Evolutionary conservation across 2,329 filamentous ascomycete species (phyloP).

Genomic region (Stagonosporopsis tanaceti): DNA sequence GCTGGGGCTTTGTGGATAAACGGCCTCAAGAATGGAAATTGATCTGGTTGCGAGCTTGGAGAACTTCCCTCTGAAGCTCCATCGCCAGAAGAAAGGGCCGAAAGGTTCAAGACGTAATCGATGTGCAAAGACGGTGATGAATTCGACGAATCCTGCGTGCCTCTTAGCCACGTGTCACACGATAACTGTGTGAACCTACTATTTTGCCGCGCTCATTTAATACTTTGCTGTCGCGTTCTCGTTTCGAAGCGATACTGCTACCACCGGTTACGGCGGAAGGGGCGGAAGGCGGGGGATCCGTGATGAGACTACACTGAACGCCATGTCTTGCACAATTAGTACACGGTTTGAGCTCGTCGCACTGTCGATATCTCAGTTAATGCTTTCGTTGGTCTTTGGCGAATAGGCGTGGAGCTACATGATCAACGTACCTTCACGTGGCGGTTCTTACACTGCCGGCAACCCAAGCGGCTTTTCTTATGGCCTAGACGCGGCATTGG

Average conservation of each 20-base stretch:
- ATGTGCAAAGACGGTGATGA: conserved; percentile 30
- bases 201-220: conserved; percentile 23
- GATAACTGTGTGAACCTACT: conserved; percentile 20
- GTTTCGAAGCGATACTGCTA: conserved; percentile 22
- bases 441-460: conserved; percentile 48
- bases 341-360: conserved; percentile 50
- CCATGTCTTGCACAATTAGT: conserved; percentile 49
- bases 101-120: conserved; percentile 35
- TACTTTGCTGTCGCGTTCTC: conserved; percentile 22
- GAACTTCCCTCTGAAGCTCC: conserved; percentile 34
- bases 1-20: conserved; percentile 37
- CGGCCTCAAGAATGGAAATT: conserved; percentile 43
- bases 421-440: conserved; percentile 47
- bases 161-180: conserved; percentile 1
- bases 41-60: conserved; percentile 38
- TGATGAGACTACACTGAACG: conserved; percentile 47
- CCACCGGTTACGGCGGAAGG: conserved; percentile 23
- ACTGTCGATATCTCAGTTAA: conserved; percentile 33
- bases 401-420: conserved; percentile 6
- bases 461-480: conserved; percentile 47
- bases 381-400: conserved; percentile 1
- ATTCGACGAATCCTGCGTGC: conserved; percentile 24
- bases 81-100: conserved; percentile 15
- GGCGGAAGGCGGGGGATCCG: conserved; percentile 30
- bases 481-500: conserved; percentile 49